Base-by-base conservation (phyloP, 805 yeast species). In the Komagataella kurtzmanii region DNA sequence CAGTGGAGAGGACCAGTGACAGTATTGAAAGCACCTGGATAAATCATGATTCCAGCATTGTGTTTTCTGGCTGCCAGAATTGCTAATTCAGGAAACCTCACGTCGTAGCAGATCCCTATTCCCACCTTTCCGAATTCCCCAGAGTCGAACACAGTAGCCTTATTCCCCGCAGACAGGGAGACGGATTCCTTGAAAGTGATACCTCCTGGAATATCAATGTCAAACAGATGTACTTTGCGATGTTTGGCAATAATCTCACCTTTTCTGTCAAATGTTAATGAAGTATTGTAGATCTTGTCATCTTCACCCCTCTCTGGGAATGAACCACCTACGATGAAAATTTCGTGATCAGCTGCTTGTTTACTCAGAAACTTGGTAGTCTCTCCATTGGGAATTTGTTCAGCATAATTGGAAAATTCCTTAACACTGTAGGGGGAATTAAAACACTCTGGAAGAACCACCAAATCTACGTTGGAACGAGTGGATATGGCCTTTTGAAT, bases 361-460 rank as follows among this genome's bases (percentile, higher is more conserved):
- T 65, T 61, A 0, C 88, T 71, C 49, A 91, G 67, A 49, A 85
- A 76, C 50, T 65, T 57, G 3, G 91, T 81, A 3, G 81, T 74
- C 54, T 80, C 82, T 5, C 95, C 95, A 1, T 70, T 64, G 5
- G 96, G 95, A 46, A 93, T 85, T n/a, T 65, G 58, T 65, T 93
- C 99, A 3, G 96, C 90, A 63, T 93, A 91, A 54, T 87, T 81
- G 5, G 85, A 79, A 67, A 93, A 93, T 55, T 90, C 84, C 53
- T 79, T 78, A 24, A 88, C 96, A 0, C 95, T 80, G 63, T 93
- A 93, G 2, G 98, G 98, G 1, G 97, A 87, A 65, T 91, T 93
- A 77, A 90, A 91, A 69, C 97, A 89, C 69, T 93, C 98, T 7
- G 99, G 99, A 36, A 93, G 71, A 56, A 93, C 88, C 8, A 93